These are phyloP conservation scores for Castanea mollissima DNA, from an alignment of 306 rosid genomes.

Conservation along the genomic window DNA sequence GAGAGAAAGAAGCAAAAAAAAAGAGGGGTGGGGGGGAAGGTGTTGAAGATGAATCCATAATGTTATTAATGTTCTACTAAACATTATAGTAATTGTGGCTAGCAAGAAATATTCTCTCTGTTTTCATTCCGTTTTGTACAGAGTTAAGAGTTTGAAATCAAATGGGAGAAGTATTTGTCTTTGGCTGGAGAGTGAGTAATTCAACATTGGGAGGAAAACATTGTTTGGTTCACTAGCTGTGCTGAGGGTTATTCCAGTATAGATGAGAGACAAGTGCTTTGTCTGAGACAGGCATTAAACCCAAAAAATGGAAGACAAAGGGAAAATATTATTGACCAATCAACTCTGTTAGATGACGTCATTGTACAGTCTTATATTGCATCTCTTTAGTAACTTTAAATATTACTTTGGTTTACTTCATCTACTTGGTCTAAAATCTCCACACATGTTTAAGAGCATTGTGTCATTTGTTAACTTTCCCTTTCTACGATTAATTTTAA, in stretches of 20 bases:
- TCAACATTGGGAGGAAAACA: no score
- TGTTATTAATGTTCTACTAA: not conserved
- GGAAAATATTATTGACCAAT: not conserved
- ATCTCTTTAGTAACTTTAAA: not conserved
- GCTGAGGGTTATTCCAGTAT: not conserved
- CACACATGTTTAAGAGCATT: not conserved
- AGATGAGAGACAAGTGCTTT: not conserved
- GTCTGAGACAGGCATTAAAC: not conserved
- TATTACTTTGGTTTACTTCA: not conserved
- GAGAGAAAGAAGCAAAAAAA: not conserved
- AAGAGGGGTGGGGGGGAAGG: not conserved
- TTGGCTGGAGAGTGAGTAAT: no score
- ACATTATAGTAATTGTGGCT: not conserved
- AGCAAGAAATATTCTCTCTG: not conserved
- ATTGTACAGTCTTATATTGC: not conserved
- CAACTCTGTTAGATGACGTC: not conserved
- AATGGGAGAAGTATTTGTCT: not conserved
- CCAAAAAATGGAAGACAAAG: not conserved
- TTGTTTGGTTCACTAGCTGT: not conserved
- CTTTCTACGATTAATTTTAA: not conserved
- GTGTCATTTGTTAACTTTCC: not conserved
- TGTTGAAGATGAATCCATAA: not conserved
- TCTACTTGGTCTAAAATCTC: not conserved
- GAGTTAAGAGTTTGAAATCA: not conserved
- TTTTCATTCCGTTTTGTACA: not conserved